These are phyloP conservation scores for Eimeria maxima DNA, from an alignment of 169 alveolate genomes.

Conservation along the genomic window DNA sequence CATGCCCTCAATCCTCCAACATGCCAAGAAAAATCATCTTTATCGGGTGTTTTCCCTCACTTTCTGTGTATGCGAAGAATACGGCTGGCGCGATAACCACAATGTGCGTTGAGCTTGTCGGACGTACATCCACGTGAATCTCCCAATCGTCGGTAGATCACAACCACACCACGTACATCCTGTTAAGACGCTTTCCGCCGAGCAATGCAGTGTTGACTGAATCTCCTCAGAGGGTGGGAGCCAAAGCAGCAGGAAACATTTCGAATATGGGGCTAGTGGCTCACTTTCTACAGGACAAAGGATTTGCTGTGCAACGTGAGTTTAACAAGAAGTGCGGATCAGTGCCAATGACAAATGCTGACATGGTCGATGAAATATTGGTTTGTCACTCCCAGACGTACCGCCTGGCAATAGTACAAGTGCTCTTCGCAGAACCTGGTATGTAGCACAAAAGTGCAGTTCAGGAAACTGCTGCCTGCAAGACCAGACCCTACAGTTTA, in stretches of 20 bases:
- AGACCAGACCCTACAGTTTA: neutral
- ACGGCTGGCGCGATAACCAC: neutral
- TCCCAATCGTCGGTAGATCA: neutral
- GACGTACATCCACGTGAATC: neutral
- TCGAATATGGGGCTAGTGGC: neutral
- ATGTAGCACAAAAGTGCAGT: too few species aligned
- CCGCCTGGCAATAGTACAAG: neutral
- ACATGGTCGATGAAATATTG: neutral
- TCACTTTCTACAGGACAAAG: neutral
- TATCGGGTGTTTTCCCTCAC: neutral
- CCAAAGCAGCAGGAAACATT: neutral
- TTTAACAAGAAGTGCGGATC: neutral
- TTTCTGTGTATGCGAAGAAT: neutral
- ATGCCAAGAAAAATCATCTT: neutral
- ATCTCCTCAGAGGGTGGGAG: neutral
- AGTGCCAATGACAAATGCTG: neutral
- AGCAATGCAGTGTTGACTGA: neutral
- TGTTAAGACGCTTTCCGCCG: neutral
- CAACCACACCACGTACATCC: constrained; percentile 2
- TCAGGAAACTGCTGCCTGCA: neutral
- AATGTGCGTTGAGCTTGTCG: neutral
- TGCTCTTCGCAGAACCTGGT: neutral
- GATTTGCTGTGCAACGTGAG: neutral
- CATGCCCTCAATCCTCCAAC: neutral
- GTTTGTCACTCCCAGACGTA: neutral